These are phyloP conservation scores for Pseudoperonospora humuli DNA, from an alignment of 352 stramenopile species.

Conservation along the genomic window DNA sequence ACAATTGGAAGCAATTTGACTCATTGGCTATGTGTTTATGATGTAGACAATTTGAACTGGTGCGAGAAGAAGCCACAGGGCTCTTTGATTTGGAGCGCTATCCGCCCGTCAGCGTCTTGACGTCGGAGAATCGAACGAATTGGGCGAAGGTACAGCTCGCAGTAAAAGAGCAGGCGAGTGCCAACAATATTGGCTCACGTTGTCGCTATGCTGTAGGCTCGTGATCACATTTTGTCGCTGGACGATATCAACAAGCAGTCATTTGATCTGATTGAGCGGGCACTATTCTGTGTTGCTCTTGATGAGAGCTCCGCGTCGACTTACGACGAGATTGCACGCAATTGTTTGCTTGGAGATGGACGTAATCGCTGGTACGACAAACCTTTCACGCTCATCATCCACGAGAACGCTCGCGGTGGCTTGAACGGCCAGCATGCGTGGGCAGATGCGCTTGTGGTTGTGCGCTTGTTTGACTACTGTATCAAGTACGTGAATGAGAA, in stretches of 20 bases:
- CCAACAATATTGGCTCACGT: no score
- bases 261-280: slow-evolving; percentile 89
- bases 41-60: slow-evolving; percentile 71
- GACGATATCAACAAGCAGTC: slow-evolving; percentile 85
- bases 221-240: slow-evolving; percentile 76
- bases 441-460: slow-evolving; percentile 95
- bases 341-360: slow-evolving; percentile 80
- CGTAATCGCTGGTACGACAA: slow-evolving; percentile 98
- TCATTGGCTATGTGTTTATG: not conserved
- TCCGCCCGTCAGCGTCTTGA: slow-evolving; percentile 89
- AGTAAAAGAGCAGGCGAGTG: not conserved
- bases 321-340: slow-evolving; percentile 82
- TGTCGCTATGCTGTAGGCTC: slow-evolving; percentile 29
- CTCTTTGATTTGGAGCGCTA: slow-evolving; percentile 83
- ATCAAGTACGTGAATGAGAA: slow-evolving; percentile 89
- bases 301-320: slow-evolving; percentile 79
- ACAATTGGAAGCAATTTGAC: not conserved
- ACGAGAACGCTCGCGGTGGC: slow-evolving; percentile 93
- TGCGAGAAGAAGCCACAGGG: slow-evolving; percentile 76
- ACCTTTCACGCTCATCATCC: slow-evolving; percentile 94
- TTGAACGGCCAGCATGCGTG: slow-evolving; percentile 95
- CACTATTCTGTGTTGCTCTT: slow-evolving; percentile 90
- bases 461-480: slow-evolving; percentile 91
- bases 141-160: slow-evolving; percentile 85
- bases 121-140: slow-evolving; percentile 90